A percentile compares a stretch with the other conserved stretches of the same genome.
Conservation (phyloP, 1,284 basidiomycete species). For the Tilletia indica region DNA sequence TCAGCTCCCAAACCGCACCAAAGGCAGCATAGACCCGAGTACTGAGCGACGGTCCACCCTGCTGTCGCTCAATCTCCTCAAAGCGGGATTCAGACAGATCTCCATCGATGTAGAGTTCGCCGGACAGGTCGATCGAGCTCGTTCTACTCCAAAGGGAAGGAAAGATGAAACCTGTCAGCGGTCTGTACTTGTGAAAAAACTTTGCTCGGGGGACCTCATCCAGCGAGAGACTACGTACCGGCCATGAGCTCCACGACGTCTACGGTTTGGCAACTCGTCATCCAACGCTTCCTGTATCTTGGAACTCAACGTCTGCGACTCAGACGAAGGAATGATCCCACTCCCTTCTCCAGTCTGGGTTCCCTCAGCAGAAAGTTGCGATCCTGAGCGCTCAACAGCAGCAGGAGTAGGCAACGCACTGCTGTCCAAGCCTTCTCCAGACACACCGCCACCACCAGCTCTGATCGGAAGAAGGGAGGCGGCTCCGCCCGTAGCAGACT, state of each 20-base stretch:
- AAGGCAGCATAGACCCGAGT: not conserved
- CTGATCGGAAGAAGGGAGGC: not conserved
- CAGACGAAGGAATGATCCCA: not conserved
- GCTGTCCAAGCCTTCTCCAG: slow-evolving; percentile 1
- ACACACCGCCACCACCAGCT: not conserved
- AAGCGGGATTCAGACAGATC: not conserved
- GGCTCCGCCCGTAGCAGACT: not conserved
- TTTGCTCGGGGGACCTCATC: not conserved
- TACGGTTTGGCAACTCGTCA: not conserved
- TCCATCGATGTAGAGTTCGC: slow-evolving; percentile 12
- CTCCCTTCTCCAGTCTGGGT: not conserved
- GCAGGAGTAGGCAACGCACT: not conserved
- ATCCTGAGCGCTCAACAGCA: not conserved
- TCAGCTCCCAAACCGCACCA: slow-evolving; percentile 1
- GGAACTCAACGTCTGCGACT: not conserved
- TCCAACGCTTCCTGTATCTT: not conserved
- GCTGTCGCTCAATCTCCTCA: not conserved
- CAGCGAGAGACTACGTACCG: not conserved
- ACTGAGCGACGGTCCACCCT: not conserved
- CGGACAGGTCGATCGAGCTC: slow-evolving; percentile 10
- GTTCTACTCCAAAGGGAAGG: not conserved
- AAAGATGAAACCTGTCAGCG: not conserved
- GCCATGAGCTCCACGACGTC: not conserved
- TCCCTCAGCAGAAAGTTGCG: not conserved
- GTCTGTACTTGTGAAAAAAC: not conserved